Conservation (phyloP, 2,329 filamentous ascomycete species). For the Alternaria ethzedia region DNA sequence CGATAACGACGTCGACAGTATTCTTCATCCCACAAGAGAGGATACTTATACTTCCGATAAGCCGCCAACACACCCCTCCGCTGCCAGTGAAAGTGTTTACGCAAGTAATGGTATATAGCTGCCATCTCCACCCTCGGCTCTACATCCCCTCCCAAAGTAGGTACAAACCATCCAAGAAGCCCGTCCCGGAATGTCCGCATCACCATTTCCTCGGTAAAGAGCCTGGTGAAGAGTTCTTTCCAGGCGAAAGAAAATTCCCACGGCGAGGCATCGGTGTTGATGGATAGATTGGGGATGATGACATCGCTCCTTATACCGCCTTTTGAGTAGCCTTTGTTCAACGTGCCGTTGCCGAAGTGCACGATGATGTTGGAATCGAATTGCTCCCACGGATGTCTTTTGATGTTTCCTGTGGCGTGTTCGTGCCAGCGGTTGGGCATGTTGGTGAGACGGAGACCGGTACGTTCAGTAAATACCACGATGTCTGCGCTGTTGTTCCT, state of each 20-base stretch:
- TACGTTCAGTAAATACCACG: too few species aligned
- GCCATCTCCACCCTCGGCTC: background rate
- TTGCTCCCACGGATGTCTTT: background rate
- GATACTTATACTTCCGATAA: background rate
- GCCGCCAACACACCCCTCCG: background rate
- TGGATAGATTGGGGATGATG: background rate
- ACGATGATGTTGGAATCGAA: background rate
- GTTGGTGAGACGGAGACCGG: too few species aligned
- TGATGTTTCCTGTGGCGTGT: too few species aligned
- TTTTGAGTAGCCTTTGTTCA: background rate
- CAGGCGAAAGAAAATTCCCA: conserved; percentile 7
- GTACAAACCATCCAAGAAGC: too few species aligned
- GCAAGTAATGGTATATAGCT: background rate
- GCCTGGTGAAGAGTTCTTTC: conserved; percentile 2
- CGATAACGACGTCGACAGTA: background rate
- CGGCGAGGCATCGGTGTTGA: background rate
- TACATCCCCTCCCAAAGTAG: too few species aligned
- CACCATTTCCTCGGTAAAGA: conserved; percentile 10
- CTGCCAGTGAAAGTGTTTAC: background rate
- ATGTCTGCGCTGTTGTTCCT: too few species aligned
- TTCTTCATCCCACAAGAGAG: background rate
- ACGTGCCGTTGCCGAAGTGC: background rate
- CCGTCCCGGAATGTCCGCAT: background rate
- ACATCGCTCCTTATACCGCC: conserved; percentile 9
- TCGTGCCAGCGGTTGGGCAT: too few species aligned